Conservation (phyloP, 2,329 filamentous ascomycete species). For the Talaromyces albobiverticillius region DNA sequence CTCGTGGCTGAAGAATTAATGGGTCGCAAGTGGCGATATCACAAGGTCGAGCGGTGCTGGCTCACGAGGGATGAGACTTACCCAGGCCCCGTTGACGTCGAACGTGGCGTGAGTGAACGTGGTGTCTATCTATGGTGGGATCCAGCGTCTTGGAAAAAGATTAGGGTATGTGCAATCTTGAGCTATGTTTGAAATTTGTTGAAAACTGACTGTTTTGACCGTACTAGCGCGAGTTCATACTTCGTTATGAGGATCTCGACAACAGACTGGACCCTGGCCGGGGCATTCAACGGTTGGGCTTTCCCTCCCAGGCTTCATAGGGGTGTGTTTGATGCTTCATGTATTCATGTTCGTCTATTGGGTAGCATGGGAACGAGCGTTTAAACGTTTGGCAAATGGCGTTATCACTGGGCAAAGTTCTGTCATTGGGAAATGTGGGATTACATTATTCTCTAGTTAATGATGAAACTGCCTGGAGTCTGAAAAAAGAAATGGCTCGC, state of each 20-base stretch:
- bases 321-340: constrained; percentile 14
- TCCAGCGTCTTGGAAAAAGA: constrained; percentile 48
- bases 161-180: constrained; percentile 36
- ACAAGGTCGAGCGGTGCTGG: constrained; percentile 53
- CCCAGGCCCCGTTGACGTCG: constrained; percentile 47
- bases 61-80: constrained; percentile 49
- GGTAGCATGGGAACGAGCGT: constrained; percentile 14
- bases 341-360: constrained; percentile 14
- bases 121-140: constrained; percentile 54
- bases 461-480: constrained; percentile 4
- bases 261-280: constrained; percentile 43
- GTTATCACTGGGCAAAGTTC: constrained; percentile 12
- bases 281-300: constrained; percentile 31
- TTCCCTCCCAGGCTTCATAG: constrained; percentile 37
- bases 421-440: constrained; percentile 13
- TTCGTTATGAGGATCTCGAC: constrained; percentile 50
- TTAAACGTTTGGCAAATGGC: constrained; percentile 11
- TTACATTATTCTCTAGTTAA: constrained; percentile 11
- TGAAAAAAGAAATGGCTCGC: constrained; percentile 5
- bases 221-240: constrained; percentile 45
- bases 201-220: constrained; percentile 8
- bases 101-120: constrained; percentile 47
- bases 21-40: constrained; percentile 52
- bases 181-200: not conserved
- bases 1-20: constrained; percentile 62